These are phyloP conservation scores for Penicillium daleae DNA, from an alignment of 495 filamentous ascomycete genomes.

Conservation along the genomic window DNA sequence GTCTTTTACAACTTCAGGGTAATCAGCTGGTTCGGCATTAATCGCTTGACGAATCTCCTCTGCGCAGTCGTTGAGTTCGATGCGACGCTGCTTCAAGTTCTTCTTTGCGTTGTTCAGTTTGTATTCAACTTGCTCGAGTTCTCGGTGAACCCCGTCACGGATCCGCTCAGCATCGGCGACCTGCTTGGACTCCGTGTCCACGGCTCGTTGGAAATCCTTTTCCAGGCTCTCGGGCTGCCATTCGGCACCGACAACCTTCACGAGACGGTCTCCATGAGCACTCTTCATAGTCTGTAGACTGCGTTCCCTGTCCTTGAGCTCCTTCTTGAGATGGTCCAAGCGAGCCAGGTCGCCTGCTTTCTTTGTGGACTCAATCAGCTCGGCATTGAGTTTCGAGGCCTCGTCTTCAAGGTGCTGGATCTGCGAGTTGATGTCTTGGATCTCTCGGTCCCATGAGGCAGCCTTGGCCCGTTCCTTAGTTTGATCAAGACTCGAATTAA, in stretches of 20 bases:
- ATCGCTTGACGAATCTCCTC: conserved; percentile 54
- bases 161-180: conserved; percentile 65
- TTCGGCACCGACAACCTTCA: conserved; percentile 57
- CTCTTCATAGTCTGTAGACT: conserved; percentile 75
- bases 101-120: conserved; percentile 68
- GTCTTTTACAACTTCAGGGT: conserved; percentile 53
- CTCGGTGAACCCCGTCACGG: conserved; percentile 69
- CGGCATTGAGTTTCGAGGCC: conserved; percentile 66
- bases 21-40: conserved; percentile 58
- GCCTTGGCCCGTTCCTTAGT: conserved; percentile 62
- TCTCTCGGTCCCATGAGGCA: conserved; percentile 68
- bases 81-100: conserved; percentile 62
- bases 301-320: conserved; percentile 68
- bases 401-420: conserved; percentile 70
- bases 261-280: conserved; percentile 72
- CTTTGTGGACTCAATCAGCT: conserved; percentile 78
- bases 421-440: conserved; percentile 62
- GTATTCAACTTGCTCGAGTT: conserved; percentile 77
- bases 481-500: conserved; percentile 61
- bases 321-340: conserved; percentile 76
- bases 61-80: conserved; percentile 63
- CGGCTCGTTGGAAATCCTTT: conserved; percentile 65
- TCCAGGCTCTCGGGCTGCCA: conserved; percentile 78
- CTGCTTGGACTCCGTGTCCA: conserved; percentile 57
- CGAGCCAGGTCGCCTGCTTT: conserved; percentile 78